Evolutionary conservation across 257 asterid genomes (phyloP).

Genomic region (Leonotis leonurus): DNA sequence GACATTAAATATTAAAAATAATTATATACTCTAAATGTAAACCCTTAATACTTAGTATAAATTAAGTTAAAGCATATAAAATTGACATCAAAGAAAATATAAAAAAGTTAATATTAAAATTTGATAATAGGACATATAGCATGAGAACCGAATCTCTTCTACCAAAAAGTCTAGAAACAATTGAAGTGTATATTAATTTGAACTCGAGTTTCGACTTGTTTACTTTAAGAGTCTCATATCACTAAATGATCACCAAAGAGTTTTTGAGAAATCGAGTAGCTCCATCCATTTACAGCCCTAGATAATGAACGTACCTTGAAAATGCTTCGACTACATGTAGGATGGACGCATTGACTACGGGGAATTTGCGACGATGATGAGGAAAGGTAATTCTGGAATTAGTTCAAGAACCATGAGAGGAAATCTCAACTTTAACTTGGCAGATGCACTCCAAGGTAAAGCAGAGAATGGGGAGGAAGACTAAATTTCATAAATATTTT

Average conservation of each 20-base stretch:
- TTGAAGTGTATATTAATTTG: no score
- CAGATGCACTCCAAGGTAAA: slow-evolving; percentile 56
- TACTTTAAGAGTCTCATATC: not conserved
- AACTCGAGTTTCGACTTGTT: not conserved
- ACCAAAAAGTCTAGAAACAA: no score
- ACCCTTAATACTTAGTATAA: no score
- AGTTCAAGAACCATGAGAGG: slow-evolving; percentile 80
- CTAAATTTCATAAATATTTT: slow-evolving; percentile 5
- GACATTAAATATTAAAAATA: no score
- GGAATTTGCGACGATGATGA: slow-evolving; percentile 97
- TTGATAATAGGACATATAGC: no score
- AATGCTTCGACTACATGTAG: slow-evolving; percentile 22
- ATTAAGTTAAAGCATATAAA: no score
- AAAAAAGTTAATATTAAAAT: no score
- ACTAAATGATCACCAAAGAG: not conserved
- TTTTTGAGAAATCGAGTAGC: not conserved
- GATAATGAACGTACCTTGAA: not conserved
- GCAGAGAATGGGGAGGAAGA: not conserved
- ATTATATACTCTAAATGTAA: no score
- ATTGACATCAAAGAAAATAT: no score
- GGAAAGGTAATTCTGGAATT: slow-evolving; percentile 58
- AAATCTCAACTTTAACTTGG: slow-evolving; percentile 58
- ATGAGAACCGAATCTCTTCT: no score
- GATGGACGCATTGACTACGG: slow-evolving; percentile 96
- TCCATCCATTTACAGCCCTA: not conserved